Evolutionary conservation across 306 rosid genomes (phyloP).

Genomic region (Prunus kanzakura): DNA sequence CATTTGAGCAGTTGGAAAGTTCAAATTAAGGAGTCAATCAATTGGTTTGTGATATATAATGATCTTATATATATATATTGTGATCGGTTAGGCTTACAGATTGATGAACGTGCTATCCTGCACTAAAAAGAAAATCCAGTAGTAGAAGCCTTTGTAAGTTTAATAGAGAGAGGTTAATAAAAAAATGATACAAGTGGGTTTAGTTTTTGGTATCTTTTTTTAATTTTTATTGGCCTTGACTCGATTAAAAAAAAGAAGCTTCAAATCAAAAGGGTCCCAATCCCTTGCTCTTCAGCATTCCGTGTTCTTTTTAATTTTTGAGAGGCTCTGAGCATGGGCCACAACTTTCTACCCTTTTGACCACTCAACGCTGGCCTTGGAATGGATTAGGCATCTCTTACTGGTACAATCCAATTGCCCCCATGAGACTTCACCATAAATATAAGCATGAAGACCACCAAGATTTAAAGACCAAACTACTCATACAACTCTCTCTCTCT

Average conservation of each 20-base stretch:
- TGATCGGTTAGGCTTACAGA: not conserved
- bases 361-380: conserved; percentile 37
- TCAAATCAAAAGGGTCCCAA: not conserved
- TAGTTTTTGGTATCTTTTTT: no score
- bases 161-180: no score
- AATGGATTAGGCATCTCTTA: not conserved
- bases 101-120: not conserved
- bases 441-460: not conserved
- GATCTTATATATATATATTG: not conserved
- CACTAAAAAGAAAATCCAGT: not conserved
- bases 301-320: not conserved
- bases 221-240: not conserved
- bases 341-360: conserved; percentile 43
- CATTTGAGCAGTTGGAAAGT: no score
- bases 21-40: not conserved
- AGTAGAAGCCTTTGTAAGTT: not conserved
- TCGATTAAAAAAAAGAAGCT: not conserved
- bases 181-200: no score
- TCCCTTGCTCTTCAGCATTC: not conserved
- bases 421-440: not conserved
- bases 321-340: not conserved
- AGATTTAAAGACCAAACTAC: not conserved
- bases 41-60: not conserved
- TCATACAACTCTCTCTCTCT: not conserved
- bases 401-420: not conserved